Base-by-base conservation (phyloP, 257 asterid genomes). In the Jasminum sambac region DNA sequence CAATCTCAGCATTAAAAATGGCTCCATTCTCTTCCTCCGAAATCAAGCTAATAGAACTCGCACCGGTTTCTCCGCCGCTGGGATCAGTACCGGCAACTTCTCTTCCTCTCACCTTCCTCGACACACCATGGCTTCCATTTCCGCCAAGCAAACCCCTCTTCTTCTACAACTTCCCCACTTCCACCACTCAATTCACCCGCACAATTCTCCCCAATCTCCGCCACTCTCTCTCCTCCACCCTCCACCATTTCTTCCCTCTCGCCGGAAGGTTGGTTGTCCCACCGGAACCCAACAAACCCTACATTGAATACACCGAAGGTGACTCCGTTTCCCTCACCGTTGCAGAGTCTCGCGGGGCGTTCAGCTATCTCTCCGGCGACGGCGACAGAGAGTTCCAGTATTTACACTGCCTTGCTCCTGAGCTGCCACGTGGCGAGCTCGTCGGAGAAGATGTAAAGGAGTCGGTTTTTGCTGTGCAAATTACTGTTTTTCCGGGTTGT, bases 41-140 rank as follows among this genome's bases (percentile, higher is more conserved):
- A 34, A 26, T 74, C 72, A 76, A 71, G 42, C 74, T 75, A 74
- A 76, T 78, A 38, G 77, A 75, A 48, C 40, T 62, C 60, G 64
- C 68, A 71, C 43, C 52, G 57, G 14, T 79, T 71, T 73, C 82
- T 41, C 84, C 86, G 65, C 84, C 80, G 64, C 84, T 82, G 79
- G 21, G 46, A 0, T 66, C 80, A 5, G 78, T 71, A 5, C 63
- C 70, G 19, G 48, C 84, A 37, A 13, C 65, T 0, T 23, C 80
- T 16, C 78, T 79, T 26, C 84, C 82, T 0, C 82, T 82, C 58
- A 82, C 84, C 5, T 74, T 82, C 11, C 30, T 82, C 74, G 86
- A 82, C 77, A 44, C 79, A 4, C 82, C 84, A 3, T 82, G 84
- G 84, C 84, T 82, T 41, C 73, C 77, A 41, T 79, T 76, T 69